phyloP scores from a whole-genome alignment of 1,284 basidiomycete species.

The Fistulina hepatica region DNA sequence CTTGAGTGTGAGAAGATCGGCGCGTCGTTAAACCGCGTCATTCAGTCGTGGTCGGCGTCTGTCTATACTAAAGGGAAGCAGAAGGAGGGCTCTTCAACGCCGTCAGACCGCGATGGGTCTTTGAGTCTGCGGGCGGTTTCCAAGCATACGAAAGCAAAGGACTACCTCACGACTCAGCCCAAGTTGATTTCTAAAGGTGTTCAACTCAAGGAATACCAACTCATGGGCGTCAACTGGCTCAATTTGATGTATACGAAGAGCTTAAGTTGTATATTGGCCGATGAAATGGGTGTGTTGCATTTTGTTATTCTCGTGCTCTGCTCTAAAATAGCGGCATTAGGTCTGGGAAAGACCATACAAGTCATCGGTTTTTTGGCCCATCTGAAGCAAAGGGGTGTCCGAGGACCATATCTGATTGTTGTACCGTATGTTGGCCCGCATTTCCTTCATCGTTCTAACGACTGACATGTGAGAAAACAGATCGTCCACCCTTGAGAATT shows the following conservation, averaged over 20 bases:
- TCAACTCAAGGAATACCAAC: conserved; percentile 90
- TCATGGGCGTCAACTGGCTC: conserved; percentile 97
- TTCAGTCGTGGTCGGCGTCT: conserved; percentile 59
- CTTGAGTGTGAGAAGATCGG: conserved; percentile 85
- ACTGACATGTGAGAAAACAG: too few relatives aligned
- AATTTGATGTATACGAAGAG: conserved; percentile 75
- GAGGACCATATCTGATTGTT: conserved; percentile 87
- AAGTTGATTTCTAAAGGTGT: conserved; percentile 58
- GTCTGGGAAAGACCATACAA: conserved; percentile 96
- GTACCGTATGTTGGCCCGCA: conserved; percentile 64
- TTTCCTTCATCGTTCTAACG: conserved; percentile 26
- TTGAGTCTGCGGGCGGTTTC: conserved; percentile 43
- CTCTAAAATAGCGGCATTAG: conserved; percentile 28
- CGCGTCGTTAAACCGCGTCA: conserved; percentile 49
- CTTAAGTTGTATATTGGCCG: conserved; percentile 91
- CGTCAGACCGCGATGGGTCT: conserved; percentile 48
- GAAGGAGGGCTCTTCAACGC: conserved; percentile 19
- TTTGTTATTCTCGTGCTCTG: conserved; percentile 10
- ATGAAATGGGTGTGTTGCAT: conserved; percentile 81
- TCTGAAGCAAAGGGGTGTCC: conserved; percentile 67
- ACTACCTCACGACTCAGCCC: conserved; percentile 69
- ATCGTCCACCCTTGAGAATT: conserved; percentile 96
- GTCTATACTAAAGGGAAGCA: conserved; percentile 35
- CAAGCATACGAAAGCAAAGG: conserved; percentile 29
- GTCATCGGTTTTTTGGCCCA: conserved; percentile 95